These are phyloP conservation scores for Solanum virginianum DNA, from an alignment of 257 asterid genomes.

Conservation along the genomic window DNA sequence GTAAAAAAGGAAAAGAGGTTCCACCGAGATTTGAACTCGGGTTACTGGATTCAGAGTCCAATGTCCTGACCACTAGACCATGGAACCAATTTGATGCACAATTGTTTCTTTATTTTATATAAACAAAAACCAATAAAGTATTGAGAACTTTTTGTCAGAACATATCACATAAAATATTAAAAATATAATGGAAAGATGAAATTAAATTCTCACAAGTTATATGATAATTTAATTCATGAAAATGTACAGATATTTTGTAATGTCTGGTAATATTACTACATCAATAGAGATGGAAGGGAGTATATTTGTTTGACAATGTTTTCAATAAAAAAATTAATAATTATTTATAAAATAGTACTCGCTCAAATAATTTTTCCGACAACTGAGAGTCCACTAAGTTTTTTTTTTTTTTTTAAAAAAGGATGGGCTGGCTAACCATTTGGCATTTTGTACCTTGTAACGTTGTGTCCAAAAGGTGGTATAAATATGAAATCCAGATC, in stretches of 20 bases:
- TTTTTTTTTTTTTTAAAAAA: too few species aligned
- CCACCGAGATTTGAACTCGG: constrained; percentile 26
- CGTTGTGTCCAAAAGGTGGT: not conserved
- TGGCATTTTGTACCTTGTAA: not conserved
- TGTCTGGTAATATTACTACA: not conserved
- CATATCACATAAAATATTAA: not conserved
- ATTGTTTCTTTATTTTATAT: not conserved
- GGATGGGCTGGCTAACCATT: not conserved
- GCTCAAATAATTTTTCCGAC: too few species aligned
- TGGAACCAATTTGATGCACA: not conserved
- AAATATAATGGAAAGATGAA: not conserved
- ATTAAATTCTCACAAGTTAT: not conserved
- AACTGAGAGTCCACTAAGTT: too few species aligned
- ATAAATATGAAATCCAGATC: not conserved
- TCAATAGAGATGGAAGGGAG: not conserved
- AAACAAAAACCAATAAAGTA: not conserved
- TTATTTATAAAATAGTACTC: too few species aligned
- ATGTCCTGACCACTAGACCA: constrained; percentile 35
- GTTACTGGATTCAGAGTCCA: constrained; percentile 37
- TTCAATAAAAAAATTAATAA: too few species aligned
- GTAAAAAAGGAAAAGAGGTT: not conserved
- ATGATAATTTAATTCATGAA: not conserved
- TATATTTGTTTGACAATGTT: not conserved
- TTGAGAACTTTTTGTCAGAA: not conserved
- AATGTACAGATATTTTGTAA: not conserved